Base-by-base conservation (phyloP, 1,139 yeast species). In the Candida pseudocylindracea region DNA sequence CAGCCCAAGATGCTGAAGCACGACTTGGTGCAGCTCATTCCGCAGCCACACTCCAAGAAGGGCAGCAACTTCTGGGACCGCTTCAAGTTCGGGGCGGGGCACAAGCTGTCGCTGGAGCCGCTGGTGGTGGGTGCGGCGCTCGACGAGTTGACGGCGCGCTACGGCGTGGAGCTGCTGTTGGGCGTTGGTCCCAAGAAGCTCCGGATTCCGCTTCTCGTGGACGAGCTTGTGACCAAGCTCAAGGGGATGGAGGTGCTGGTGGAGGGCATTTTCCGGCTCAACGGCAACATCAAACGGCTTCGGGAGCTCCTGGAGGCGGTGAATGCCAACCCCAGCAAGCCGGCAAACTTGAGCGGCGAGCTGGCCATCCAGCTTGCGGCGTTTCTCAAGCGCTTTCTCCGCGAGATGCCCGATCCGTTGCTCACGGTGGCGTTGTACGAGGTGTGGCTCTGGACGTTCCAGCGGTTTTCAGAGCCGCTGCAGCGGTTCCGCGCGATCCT, bases 351-450 rank as follows among this genome's bases (percentile, higher is more conserved):
- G 33, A 62, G 72, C 25, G 65, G 60, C 33, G 95, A 88, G 49
- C 73, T 72, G 35, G 92, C 94, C 0, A 81, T 91, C 32, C 98
- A 91, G 51, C 57, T 91, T 34, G 94, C 98, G 0, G 98, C 98
- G 0, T 57, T 91, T 40, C 57, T 91, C 58, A 91, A 91, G 52
- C 83, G 80, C 51, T 88, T 85, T 61, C 54, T 85, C 34, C 66
- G 99, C 45, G 96, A 85, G 40, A 58, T 91, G 46, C 98, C 98
- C 1, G 85, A 73, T 43, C 96, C 98, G 1, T 57, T 91, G 34
- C 58, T 91, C 49, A 81, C 95, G 0, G 72, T 68, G 41, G 66
- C 63, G 39, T 57, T 88, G 15, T 79, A 80, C 46, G 80, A 74
- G 33, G 47, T 80, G 34, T 91, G 95, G 88, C 67, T 85, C 31